Percentiles rank a stretch among this genome's conserved stretches.
Evolutionary conservation across 495 filamentous ascomycete genomes (phyloP).

Genomic region (Hamigera avellanea): DNA sequence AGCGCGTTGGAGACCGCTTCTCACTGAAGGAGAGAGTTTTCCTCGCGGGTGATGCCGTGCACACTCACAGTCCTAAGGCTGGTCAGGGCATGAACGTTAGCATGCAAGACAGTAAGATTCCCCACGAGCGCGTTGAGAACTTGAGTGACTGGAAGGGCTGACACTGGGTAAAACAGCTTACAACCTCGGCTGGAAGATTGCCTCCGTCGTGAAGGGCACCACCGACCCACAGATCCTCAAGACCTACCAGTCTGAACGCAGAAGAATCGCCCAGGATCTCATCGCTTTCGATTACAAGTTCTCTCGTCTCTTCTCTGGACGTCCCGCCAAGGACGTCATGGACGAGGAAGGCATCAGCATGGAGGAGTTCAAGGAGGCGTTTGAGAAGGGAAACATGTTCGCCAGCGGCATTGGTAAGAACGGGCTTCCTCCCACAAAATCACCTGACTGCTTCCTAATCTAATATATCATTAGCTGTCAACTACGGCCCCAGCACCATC

Average conservation of each 20-base stretch:
- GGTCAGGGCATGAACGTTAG: constrained; percentile 44
- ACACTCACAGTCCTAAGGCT: constrained; percentile 47
- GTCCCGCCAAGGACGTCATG: constrained; percentile 20
- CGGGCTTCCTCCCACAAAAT: background rate
- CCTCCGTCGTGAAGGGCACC: constrained; percentile 45
- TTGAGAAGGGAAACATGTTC: constrained; percentile 26
- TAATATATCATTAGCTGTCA: constrained; percentile 13
- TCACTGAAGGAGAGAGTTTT: constrained; percentile 50
- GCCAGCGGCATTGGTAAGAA: constrained; percentile 26
- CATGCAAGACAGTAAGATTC: constrained; percentile 28
- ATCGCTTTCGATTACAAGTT: constrained; percentile 58
- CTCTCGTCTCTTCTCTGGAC: constrained; percentile 26
- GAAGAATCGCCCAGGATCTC: constrained; percentile 55
- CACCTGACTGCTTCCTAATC: background rate
- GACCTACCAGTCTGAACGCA: constrained; percentile 60
- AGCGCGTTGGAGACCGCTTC: constrained; percentile 52
- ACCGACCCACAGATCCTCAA: constrained; percentile 44
- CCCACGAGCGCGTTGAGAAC: background rate
- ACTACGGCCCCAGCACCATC: constrained; percentile 23
- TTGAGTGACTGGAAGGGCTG: constrained; percentile 36
- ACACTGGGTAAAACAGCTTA: constrained; percentile 46
- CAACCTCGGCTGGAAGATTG: constrained; percentile 77
- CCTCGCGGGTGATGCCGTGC: constrained; percentile 50
- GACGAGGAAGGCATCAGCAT: constrained; percentile 34
- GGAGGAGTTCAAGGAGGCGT: constrained; percentile 35